Evolutionary conservation across 495 filamentous ascomycete species (phyloP).

Genomic region (Xylaria curta): DNA sequence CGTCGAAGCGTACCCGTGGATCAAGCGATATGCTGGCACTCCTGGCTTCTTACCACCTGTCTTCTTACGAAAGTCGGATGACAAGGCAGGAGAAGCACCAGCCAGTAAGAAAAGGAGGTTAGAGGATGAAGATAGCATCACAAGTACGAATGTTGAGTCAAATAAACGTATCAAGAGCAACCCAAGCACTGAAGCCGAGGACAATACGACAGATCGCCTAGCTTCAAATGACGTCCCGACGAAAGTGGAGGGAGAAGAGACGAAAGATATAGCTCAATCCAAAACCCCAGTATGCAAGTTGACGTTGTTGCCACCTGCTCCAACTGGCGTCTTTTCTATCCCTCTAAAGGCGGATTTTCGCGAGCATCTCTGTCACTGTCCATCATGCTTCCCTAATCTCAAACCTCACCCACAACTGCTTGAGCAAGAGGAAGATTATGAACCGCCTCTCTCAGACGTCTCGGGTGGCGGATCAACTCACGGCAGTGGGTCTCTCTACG

Average conservation of each 20-base stretch:
- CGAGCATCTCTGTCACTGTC: constrained; percentile 75
- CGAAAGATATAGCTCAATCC: constrained; percentile 30
- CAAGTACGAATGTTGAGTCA: not conserved
- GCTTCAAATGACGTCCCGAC: constrained; percentile 24
- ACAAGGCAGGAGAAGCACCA: constrained; percentile 27
- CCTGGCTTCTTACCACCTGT: constrained; percentile 82
- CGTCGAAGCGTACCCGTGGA: constrained; percentile 86
- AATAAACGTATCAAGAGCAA: constrained; percentile 65
- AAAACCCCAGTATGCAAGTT: constrained; percentile 47
- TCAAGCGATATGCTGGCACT: constrained; percentile 86
- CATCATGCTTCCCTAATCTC: constrained; percentile 77
- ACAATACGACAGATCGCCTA: not conserved
- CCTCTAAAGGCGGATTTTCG: constrained; percentile 82
- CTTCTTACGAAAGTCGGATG: constrained; percentile 38
- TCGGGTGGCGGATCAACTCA: constrained; percentile 54
- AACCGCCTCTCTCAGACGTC: constrained; percentile 75
- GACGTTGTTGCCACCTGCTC: constrained; percentile 57
- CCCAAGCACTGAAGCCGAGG: constrained; percentile 27
- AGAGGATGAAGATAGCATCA: constrained; percentile 60
- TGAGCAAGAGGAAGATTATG: constrained; percentile 92
- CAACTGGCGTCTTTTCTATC: constrained; percentile 70
- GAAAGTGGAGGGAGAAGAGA: constrained; percentile 37
- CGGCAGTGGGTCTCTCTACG: constrained; percentile 74
- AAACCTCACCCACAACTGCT: constrained; percentile 75
- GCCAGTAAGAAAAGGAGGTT: constrained; percentile 78